Percentiles rank a stretch among this genome's conserved stretches.
Evolutionary conservation across 768 basidiomycete genomes (phyloP).

Genomic region (Phaeotremella skinneri): DNA sequence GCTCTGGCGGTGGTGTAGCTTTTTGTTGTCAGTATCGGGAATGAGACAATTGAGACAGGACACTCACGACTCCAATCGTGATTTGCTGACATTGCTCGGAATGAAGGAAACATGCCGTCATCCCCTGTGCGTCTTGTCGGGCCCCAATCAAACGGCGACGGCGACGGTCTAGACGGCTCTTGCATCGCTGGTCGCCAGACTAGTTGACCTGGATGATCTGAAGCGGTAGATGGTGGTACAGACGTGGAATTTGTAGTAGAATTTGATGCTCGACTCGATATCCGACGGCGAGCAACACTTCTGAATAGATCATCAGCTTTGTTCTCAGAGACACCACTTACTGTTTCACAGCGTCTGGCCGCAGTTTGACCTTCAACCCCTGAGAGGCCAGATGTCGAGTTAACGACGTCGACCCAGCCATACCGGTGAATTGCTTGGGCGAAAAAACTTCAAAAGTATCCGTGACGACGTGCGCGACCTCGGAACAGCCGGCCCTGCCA

Average conservation of each 20-base stretch:
- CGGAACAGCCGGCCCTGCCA: slow-evolving; percentile 26
- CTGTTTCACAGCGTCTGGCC: slow-evolving; percentile 46
- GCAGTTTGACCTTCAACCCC: slow-evolving; percentile 51
- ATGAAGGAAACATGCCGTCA: slow-evolving; percentile 18
- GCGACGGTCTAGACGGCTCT: not conserved
- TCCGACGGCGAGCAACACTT: not conserved
- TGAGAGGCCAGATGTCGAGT: slow-evolving; percentile 52
- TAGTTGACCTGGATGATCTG: not conserved
- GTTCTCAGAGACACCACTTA: slow-evolving; percentile 17
- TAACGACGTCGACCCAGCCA: slow-evolving; percentile 49
- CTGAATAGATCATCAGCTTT: not conserved
- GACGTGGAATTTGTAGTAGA: not conserved
- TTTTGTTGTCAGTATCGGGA: not conserved
- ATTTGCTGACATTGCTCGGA: slow-evolving; percentile 11
- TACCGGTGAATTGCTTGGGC: slow-evolving; percentile 52
- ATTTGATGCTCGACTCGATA: not conserved
- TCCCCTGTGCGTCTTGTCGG: slow-evolving; percentile 15
- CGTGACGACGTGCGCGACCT: slow-evolving; percentile 38
- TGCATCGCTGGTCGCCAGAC: slow-evolving; percentile 1
- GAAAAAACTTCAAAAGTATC: slow-evolving; percentile 52
- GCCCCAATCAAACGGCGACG: not conserved
- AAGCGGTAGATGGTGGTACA: not conserved
- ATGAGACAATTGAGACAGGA: not conserved
- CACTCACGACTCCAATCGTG: slow-evolving; percentile 22
- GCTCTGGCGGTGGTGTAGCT: slow-evolving; percentile 11